A percentile compares a stretch with the other conserved stretches of the same genome.
Conservation (phyloP, 208 protist genomes). For the Tritrichomonas musculus region DNA sequence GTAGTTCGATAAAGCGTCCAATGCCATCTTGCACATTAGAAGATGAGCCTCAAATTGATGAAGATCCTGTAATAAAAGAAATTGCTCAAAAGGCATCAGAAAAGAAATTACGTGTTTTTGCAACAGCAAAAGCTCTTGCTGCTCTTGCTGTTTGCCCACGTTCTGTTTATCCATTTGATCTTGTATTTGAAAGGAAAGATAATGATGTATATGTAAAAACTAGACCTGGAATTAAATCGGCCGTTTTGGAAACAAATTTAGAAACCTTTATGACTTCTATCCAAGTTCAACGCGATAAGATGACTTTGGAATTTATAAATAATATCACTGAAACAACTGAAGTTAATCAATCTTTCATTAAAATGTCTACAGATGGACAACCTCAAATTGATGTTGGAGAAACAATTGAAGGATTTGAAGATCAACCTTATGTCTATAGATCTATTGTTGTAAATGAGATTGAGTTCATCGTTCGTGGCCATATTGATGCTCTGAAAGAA, state of each 20-base stretch:
- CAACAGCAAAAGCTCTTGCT: not conserved
- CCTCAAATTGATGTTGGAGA: not conserved
- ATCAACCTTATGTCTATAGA: not conserved
- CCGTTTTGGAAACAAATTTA: not conserved
- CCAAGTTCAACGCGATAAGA: not conserved
- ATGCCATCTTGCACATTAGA: not conserved
- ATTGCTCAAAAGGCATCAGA: not conserved
- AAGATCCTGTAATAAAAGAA: constrained; percentile 5
- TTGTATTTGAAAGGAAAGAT: not conserved
- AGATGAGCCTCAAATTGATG: not conserved
- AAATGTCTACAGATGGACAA: not conserved
- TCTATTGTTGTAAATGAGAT: not conserved
- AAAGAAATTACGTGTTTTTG: not conserved
- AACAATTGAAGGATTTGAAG: not conserved
- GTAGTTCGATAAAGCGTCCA: not conserved
- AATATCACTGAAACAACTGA: not conserved
- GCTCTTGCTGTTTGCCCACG: not conserved
- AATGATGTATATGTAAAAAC: not conserved
- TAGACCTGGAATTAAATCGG: not conserved
- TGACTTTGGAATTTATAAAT: not conserved
- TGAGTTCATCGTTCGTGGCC: not conserved
- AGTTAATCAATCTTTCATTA: not conserved
- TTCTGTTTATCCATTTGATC: not conserved
- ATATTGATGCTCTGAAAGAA: not conserved
- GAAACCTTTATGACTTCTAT: not conserved